Percentiles rank a stretch among this genome's conserved stretches.
Conservation (phyloP, 345 rosid species). For the Brassica nigra region DNA sequence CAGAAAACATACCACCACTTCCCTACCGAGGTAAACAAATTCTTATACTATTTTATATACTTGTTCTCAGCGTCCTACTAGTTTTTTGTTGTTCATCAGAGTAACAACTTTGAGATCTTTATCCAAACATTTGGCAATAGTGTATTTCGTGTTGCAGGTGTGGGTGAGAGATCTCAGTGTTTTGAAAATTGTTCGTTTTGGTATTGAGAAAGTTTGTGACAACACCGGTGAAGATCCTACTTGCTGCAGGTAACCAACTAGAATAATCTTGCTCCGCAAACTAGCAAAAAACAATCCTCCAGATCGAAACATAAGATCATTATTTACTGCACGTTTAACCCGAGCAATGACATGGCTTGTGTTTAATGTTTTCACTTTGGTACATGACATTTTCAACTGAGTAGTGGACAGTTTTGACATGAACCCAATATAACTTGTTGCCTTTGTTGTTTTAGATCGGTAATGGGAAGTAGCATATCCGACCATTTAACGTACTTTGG, state of each 20-base stretch:
- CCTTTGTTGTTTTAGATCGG: conserved; percentile 55
- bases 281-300: conserved; percentile 6
- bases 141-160: conserved; percentile 28
- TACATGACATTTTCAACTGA: too few relatives aligned
- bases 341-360: background rate
- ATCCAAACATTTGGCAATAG: conserved; percentile 1
- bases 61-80: background rate
- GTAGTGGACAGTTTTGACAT: background rate
- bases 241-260: conserved; percentile 63
- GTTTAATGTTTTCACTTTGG: background rate
- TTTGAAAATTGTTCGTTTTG: conserved; percentile 34
- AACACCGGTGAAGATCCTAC: conserved; percentile 74
- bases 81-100: conserved; percentile 9
- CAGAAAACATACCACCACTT: conserved; percentile 96
- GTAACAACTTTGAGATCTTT: background rate
- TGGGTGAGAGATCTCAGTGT: conserved; percentile 34
- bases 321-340: background rate
- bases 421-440: conserved; percentile 17
- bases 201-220: conserved; percentile 74
- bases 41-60: background rate
- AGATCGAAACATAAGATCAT: background rate
- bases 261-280: background rate
- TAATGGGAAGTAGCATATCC: conserved; percentile 65
- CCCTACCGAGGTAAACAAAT: conserved; percentile 77
- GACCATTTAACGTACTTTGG: conserved; percentile 81